phyloP scores from a whole-genome alignment of 805 yeast species.

The Yamadazyma ubonensis region DNA sequence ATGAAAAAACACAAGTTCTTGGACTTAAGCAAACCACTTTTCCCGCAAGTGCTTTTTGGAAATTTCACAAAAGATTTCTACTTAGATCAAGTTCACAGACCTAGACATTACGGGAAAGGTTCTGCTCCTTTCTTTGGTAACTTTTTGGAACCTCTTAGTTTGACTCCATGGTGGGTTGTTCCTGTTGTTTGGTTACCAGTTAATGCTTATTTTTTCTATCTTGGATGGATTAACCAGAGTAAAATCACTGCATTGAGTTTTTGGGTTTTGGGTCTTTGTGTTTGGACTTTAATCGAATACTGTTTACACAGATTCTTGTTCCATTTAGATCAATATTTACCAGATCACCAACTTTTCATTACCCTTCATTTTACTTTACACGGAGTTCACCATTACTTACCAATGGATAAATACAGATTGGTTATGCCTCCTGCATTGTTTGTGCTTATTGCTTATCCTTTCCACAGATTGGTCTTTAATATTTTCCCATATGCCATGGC shows the following conservation, averaged over 20 bases:
- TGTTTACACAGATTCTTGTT: constrained; percentile 84
- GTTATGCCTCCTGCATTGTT: constrained; percentile 96
- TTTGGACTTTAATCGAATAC: constrained; percentile 94
- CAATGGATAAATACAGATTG: constrained; percentile 91
- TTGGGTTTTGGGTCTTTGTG: constrained; percentile 78
- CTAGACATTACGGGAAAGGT: constrained; percentile 96
- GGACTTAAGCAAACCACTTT: constrained; percentile 78
- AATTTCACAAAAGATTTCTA: constrained; percentile 85
- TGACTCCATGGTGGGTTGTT: constrained; percentile 93
- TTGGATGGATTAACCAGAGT: constrained; percentile 55
- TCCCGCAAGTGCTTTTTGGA: constrained; percentile 75
- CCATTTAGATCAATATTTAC: constrained; percentile 86
- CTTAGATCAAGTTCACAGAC: constrained; percentile 94
- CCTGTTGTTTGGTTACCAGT: constrained; percentile 88
- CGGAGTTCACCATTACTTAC: constrained; percentile 95
- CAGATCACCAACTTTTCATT: constrained; percentile 71
- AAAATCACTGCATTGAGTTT: constrained; percentile 49
- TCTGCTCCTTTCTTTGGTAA: constrained; percentile 96
- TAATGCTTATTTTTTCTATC: constrained; percentile 58
- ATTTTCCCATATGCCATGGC: constrained; percentile 81
- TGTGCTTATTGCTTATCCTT: constrained; percentile 68
- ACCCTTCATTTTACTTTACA: constrained; percentile 87
- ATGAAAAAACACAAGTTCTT: constrained; percentile 76
- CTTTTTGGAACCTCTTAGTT: constrained; percentile 84
- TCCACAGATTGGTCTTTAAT: constrained; percentile 73